Conservation (phyloP, 2,329 filamentous ascomycete species). For the Aspergillus ruber region DNA sequence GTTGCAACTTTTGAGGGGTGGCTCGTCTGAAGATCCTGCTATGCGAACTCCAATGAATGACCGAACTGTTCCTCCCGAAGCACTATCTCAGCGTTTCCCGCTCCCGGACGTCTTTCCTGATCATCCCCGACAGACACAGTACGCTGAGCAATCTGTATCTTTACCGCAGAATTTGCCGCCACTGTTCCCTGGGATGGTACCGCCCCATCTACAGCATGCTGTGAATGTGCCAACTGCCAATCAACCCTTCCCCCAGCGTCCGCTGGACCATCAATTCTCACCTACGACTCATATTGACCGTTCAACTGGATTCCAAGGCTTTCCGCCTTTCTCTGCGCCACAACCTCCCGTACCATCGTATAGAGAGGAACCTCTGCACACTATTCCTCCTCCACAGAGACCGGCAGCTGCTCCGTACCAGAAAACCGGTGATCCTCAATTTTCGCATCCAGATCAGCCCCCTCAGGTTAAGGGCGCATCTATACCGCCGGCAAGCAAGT, state of each 20-base stretch:
- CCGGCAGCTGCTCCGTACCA: conserved; percentile 40
- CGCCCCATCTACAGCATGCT: conserved; percentile 8
- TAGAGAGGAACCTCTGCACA: conserved; percentile 12
- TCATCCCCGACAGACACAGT: conserved; percentile 28
- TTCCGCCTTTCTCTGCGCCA: conserved; percentile 16
- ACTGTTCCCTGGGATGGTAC: conserved; percentile 7
- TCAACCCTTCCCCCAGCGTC: conserved; percentile 6
- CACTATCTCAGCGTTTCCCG: conserved; percentile 46
- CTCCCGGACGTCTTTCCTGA: conserved; percentile 40
- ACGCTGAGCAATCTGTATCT: conserved; percentile 23
- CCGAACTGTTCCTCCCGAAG: conserved; percentile 52
- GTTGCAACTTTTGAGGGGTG: conserved; percentile 49
- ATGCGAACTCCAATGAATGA: conserved; percentile 27
- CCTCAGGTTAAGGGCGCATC: conserved; percentile 35
- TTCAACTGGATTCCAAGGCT: conserved; percentile 11
- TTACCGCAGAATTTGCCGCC: conserved; percentile 17
- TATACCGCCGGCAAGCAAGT: conserved; percentile 51
- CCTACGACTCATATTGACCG: conserved; percentile 12
- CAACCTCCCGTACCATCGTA: conserved; percentile 18
- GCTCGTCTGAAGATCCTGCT: conserved; percentile 25
- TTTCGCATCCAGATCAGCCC: conserved; percentile 31
- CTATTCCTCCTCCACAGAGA: conserved; percentile 8
- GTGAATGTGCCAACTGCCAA: conserved; percentile 2
- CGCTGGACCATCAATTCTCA: conserved; percentile 7
- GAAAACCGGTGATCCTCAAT: conserved; percentile 40